These are phyloP conservation scores for Posidonia oceanica DNA, from an alignment of 116 monocot genomes.

Conservation along the genomic window DNA sequence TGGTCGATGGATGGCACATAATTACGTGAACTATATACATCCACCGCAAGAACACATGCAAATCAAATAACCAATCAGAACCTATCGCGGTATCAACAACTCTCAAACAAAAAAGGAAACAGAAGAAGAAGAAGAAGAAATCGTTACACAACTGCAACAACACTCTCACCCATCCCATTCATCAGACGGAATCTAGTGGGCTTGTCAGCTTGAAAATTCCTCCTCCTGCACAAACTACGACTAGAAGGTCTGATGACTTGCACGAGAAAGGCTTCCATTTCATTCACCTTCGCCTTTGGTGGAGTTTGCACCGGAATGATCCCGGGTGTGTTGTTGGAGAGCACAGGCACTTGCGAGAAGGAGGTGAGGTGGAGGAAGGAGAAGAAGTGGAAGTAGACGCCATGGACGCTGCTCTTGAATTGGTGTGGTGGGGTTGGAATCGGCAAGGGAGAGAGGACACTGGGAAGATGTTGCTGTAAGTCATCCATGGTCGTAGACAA, in stretches of 20 bases:
- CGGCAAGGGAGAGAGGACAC: not conserved
- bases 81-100: too few species aligned
- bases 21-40: too few species aligned
- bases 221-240: slow-evolving; percentile 10
- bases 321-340: slow-evolving; percentile 48
- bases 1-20: too few species aligned
- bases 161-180: not conserved
- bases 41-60: too few species aligned
- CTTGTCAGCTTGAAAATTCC: slow-evolving; percentile 19
- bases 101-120: too few species aligned
- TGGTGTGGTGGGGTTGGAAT: not conserved
- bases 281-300: slow-evolving; percentile 5
- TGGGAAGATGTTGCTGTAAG: not conserved
- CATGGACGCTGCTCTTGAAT: not conserved
- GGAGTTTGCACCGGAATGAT: slow-evolving; percentile 41
- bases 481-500: not conserved
- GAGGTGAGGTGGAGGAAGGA: not conserved
- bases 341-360: slow-evolving; percentile 22
- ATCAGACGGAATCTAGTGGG: slow-evolving; percentile 27
- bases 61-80: too few species aligned
- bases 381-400: not conserved
- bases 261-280: slow-evolving; percentile 19
- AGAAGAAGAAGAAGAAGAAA: too few species aligned
- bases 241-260: slow-evolving; percentile 24
- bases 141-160: too few species aligned